Conservation (phyloP, 352 stramenopile species). For the Nothophytophthora sp. region DNA sequence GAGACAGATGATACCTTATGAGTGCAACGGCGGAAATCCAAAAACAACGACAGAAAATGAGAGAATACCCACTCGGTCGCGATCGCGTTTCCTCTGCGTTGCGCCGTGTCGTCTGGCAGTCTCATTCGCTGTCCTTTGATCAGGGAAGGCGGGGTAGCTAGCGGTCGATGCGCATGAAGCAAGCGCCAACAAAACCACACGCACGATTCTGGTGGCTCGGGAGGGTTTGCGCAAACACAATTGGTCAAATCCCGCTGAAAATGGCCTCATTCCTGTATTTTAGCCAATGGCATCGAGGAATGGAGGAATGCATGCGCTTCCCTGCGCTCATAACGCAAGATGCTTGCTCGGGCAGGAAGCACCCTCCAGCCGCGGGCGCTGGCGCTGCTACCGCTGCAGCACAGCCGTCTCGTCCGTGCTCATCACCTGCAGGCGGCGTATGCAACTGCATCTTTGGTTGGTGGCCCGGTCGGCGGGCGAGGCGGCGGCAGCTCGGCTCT, state of each 20-base stretch:
- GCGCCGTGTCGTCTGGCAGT: too few relatives aligned
- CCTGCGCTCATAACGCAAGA: slow-evolving; percentile 9
- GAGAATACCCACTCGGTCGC: too few relatives aligned
- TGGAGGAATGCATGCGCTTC: background rate
- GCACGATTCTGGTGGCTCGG: background rate
- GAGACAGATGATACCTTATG: slow-evolving; percentile 31
- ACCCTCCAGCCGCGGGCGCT: slow-evolving; percentile 7
- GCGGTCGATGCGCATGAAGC: too few relatives aligned
- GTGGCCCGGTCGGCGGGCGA: too few relatives aligned
- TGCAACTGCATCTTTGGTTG: background rate
- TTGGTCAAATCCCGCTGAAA: background rate
- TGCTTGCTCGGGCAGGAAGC: slow-evolving; percentile 13
- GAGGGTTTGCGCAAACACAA: slow-evolving; percentile 23
- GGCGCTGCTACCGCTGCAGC: slow-evolving; percentile 2
- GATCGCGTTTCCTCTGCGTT: too few relatives aligned
- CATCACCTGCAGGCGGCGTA: background rate
- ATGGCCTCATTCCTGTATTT: background rate
- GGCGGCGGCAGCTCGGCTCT: background rate
- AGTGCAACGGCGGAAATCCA: too few relatives aligned
- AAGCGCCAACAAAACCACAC: background rate
- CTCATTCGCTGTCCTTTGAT: too few relatives aligned
- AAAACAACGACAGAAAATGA: slow-evolving; percentile 32
- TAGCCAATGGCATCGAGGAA: background rate
- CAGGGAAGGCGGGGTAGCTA: too few relatives aligned
- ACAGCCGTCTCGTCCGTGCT: slow-evolving; percentile 1